A percentile compares a stretch with the other conserved stretches of the same genome.
Evolutionary conservation across 2,329 filamentous ascomycete species (phyloP).

Genomic region (Coniochaeta hoffmannii): DNA sequence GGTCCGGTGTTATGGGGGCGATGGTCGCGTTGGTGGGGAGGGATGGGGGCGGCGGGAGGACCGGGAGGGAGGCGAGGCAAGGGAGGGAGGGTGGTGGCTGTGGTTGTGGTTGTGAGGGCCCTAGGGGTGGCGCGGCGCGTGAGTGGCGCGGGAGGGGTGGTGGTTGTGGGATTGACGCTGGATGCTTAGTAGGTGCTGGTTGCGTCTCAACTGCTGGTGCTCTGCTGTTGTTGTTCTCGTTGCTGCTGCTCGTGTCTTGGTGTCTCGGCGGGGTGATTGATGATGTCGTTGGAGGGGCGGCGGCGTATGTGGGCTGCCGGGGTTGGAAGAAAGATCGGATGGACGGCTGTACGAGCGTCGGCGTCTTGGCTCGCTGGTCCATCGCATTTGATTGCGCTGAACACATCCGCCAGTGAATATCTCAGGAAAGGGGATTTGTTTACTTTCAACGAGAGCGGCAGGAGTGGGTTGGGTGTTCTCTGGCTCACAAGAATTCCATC

Average conservation of each 20-base stretch:
- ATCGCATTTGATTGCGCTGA: background rate
- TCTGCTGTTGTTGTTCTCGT: conserved; percentile 13
- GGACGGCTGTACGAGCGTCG: conserved; percentile 34
- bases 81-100: conserved; percentile 4
- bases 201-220: conserved; percentile 5
- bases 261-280: background rate
- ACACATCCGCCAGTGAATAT: background rate
- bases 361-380: background rate
- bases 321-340: conserved; percentile 58
- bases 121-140: conserved; percentile 7
- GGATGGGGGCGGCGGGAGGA: conserved; percentile 26
- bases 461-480: background rate
- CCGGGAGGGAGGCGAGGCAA: conserved; percentile 14
- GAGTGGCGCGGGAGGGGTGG: conserved; percentile 11
- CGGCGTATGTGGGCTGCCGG: conserved; percentile 34
- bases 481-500: background rate
- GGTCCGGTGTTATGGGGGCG: conserved; percentile 38
- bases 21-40: conserved; percentile 43
- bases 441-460: background rate
- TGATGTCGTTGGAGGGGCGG: conserved; percentile 22
- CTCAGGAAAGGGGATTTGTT: background rate
- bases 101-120: conserved; percentile 8
- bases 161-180: conserved; percentile 10
- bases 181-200: background rate
- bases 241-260: conserved; percentile 12